These are phyloP conservation scores for Tricholoma bakamatsutake DNA, from an alignment of 768 basidiomycete species.

Conservation along the genomic window DNA sequence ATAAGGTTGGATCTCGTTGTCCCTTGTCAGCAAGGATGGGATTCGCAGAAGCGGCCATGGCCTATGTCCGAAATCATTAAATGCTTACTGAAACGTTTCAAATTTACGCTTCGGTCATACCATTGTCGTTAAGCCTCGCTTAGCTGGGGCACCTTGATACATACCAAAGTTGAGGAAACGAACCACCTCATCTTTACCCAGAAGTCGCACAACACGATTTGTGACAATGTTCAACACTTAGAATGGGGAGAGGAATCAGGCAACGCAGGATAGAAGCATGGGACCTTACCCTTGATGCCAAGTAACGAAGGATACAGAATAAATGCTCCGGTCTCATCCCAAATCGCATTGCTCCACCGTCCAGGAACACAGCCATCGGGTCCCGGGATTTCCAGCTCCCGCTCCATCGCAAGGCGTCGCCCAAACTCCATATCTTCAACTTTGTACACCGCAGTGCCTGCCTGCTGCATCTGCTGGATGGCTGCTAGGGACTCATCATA, in stretches of 20 bases:
- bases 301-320: slow-evolving; percentile 89
- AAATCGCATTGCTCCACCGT: slow-evolving; percentile 85
- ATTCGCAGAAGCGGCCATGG: slow-evolving; percentile 95
- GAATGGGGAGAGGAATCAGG: neutral
- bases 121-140: slow-evolving; percentile 75
- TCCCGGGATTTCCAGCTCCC: slow-evolving; percentile 82
- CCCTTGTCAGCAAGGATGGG: slow-evolving; percentile 87
- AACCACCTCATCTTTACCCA: slow-evolving; percentile 93
- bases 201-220: slow-evolving; percentile 80
- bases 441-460: slow-evolving; percentile 85
- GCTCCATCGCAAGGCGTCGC: slow-evolving; percentile 86
- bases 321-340: slow-evolving; percentile 97
- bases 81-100: neutral
- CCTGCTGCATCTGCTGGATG: slow-evolving; percentile 98
- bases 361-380: slow-evolving; percentile 68
- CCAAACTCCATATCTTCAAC: slow-evolving; percentile 99
- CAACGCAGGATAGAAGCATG: neutral
- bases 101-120: slow-evolving; percentile 34
- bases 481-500: slow-evolving; percentile 94
- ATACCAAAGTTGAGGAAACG: slow-evolving; percentile 84
- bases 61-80: slow-evolving; percentile 33
- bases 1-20: slow-evolving; percentile 82
- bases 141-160: slow-evolving; percentile 93
- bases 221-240: slow-evolving; percentile 92
- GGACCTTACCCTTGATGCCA: slow-evolving; percentile 80